phyloP scores from a whole-genome alignment of 176 grass and related monocot species.

The Ampelocalamus luodianensis region DNA sequence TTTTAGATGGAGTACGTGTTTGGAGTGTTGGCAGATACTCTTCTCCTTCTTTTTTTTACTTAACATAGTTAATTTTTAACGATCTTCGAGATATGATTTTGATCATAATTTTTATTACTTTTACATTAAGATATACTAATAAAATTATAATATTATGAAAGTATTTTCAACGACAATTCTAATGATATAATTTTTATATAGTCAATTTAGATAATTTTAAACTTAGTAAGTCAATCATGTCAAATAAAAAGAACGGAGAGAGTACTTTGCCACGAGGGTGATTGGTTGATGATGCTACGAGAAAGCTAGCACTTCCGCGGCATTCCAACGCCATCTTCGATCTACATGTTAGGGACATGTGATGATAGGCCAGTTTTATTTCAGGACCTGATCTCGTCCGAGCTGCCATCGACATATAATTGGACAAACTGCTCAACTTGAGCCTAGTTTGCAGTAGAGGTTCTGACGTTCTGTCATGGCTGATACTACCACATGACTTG shows the following conservation, averaged over 20 bases:
- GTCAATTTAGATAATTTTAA: too few relatives aligned
- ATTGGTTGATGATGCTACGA: constrained; percentile 12
- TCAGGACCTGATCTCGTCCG: neutral
- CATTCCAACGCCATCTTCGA: neutral
- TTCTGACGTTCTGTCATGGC: neutral
- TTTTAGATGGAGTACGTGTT: neutral
- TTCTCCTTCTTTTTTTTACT: too few relatives aligned
- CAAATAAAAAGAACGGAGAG: too few relatives aligned
- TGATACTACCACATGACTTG: neutral
- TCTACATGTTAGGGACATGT: constrained; percentile 11
- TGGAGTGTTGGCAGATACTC: neutral
- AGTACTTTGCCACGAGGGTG: neutral
- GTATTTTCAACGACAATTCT: too few relatives aligned
- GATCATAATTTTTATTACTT: too few relatives aligned
- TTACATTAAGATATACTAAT: too few relatives aligned
- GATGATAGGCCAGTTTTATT: neutral
- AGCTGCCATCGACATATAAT: constrained; percentile 1
- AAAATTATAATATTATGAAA: too few relatives aligned
- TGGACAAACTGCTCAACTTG: neutral
- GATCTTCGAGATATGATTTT: too few relatives aligned
- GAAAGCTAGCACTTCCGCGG: neutral
- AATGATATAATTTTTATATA: too few relatives aligned
- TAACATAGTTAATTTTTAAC: too few relatives aligned
- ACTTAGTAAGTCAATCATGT: too few relatives aligned
- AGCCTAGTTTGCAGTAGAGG: constrained; percentile 5